Conservation (phyloP, 345 rosid species). For the Capsella bursapastoris region DNA sequence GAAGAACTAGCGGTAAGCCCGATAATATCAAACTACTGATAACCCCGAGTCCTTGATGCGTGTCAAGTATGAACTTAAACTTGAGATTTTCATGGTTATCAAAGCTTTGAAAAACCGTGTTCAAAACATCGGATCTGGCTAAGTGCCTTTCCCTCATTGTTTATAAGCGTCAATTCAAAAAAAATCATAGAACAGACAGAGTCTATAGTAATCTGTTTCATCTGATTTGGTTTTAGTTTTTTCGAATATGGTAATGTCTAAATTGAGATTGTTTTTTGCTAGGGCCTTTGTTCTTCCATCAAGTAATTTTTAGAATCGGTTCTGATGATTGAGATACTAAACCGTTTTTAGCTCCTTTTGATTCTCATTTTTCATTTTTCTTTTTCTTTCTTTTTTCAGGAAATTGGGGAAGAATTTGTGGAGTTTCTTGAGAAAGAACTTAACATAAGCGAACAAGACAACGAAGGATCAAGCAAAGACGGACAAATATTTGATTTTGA, state of each 20-base stretch:
- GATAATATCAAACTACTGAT: background rate
- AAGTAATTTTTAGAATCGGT: background rate
- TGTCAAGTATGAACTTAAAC: background rate
- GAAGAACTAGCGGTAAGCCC: constrained; percentile 81
- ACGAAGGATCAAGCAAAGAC: constrained; percentile 32
- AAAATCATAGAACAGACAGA: background rate
- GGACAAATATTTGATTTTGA: constrained; percentile 37
- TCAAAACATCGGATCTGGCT: too few relatives aligned
- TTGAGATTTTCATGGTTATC: background rate
- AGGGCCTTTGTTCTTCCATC: background rate
- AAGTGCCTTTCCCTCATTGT: background rate
- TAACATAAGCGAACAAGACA: constrained; percentile 62
- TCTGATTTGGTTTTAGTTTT: constrained; percentile 22
- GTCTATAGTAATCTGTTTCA: background rate
- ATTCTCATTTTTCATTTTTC: constrained; percentile 15
- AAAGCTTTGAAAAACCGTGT: background rate
- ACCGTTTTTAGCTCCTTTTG: background rate
- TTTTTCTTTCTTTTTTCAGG: constrained; percentile 47
- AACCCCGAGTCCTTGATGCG: background rate
- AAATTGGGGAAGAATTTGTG: constrained; percentile 93
- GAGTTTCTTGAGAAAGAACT: constrained; percentile 91
- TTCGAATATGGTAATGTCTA: constrained; percentile 11
- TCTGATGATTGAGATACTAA: background rate
- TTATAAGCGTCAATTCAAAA: background rate
- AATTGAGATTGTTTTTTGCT: background rate